phyloP scores from a whole-genome alignment of 805 yeast species.

The Metschnikowia proteae region DNA sequence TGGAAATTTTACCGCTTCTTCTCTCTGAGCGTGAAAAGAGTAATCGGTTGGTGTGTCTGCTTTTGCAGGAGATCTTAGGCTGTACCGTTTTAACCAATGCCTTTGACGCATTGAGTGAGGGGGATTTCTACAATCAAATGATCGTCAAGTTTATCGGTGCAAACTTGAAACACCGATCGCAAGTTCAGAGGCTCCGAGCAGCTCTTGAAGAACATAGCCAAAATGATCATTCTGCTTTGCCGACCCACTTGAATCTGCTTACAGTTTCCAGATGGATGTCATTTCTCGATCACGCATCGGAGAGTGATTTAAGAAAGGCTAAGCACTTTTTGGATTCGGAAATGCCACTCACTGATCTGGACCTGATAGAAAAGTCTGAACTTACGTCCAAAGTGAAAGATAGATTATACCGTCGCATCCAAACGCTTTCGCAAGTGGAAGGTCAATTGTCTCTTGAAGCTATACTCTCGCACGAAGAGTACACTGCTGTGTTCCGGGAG shows the following conservation, averaged over 20 bases:
- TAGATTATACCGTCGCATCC: not conserved
- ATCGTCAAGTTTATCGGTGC: slow-evolving; percentile 58
- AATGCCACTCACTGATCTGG: not conserved
- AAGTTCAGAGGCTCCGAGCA: slow-evolving; percentile 66
- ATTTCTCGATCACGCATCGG: slow-evolving; percentile 2
- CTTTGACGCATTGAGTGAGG: slow-evolving; percentile 55
- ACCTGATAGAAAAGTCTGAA: not conserved
- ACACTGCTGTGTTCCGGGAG: slow-evolving; percentile 14
- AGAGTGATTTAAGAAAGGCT: not conserved
- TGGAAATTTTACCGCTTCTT: slow-evolving; percentile 45
- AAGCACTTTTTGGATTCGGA: not conserved
- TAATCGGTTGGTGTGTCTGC: slow-evolving; percentile 45
- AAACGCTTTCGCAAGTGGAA: not conserved
- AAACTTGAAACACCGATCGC: slow-evolving; percentile 66
- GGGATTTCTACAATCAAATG: slow-evolving; percentile 72
- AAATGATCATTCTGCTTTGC: not conserved
- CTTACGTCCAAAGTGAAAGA: not conserved
- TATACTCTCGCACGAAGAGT: slow-evolving; percentile 9
- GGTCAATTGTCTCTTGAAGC: slow-evolving; percentile 6
- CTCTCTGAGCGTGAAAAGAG: slow-evolving; percentile 44
- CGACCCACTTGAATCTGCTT: not conserved
- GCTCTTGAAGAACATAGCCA: slow-evolving; percentile 60
- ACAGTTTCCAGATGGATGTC: slow-evolving; percentile 2
- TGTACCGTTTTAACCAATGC: slow-evolving; percentile 48
- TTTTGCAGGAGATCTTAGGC: slow-evolving; percentile 62